A percentile compares a stretch with the other conserved stretches of the same genome.
phyloP scores from a whole-genome alignment of 805 yeast species.

The Candida quercuum region DNA sequence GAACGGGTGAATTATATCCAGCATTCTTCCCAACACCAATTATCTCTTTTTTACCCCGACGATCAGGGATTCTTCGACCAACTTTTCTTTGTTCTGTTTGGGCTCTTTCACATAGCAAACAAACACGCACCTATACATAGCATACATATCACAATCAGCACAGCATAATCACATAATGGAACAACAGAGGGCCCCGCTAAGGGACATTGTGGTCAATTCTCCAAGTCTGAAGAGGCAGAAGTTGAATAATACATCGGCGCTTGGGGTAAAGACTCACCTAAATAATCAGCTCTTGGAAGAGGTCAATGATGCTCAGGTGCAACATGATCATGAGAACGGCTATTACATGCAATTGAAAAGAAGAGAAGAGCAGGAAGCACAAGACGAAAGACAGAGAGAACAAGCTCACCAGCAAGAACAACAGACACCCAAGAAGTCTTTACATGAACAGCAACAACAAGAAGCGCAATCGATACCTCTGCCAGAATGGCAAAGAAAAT shows the following conservation, averaged over 20 bases:
- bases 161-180: neutral
- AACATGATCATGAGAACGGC: constrained; percentile 1
- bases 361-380: neutral
- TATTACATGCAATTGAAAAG: neutral
- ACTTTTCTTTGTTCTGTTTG: no score
- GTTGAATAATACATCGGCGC: constrained; percentile 3
- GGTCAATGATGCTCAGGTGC: neutral
- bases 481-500: constrained; percentile 51
- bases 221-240: constrained; percentile 24
- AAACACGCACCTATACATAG: neutral
- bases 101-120: no score
- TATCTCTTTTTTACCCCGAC: neutral
- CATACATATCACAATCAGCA: neutral
- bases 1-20: no score
- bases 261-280: constrained; percentile 4
- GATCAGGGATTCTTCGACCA: neutral
- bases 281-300: neutral
- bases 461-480: constrained; percentile 22
- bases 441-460: constrained; percentile 5
- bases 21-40: neutral
- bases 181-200: constrained; percentile 3
- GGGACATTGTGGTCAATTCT: constrained; percentile 22
- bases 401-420: constrained; percentile 3
- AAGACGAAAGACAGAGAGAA: neutral
- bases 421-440: constrained; percentile 2